Conservation (phyloP, 2,329 filamentous ascomycete species). For the Lomentospora prolificans region DNA sequence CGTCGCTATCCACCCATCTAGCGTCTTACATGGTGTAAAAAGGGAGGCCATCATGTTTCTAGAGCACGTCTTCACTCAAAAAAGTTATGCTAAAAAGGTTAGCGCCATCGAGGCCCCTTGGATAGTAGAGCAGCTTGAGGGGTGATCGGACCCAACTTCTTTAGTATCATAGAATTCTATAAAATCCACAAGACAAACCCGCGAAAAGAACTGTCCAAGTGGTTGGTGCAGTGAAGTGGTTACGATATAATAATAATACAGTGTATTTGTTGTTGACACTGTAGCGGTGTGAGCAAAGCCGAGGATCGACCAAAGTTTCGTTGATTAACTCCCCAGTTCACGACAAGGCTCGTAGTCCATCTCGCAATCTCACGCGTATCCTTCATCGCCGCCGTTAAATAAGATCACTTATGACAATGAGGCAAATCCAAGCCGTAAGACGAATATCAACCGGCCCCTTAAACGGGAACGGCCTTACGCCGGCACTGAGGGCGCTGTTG, state of each 20-base stretch:
- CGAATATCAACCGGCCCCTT: not conserved
- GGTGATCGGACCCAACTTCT: not conserved
- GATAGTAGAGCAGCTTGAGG: slow-evolving; percentile 41
- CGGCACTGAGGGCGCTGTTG: slow-evolving; percentile 55
- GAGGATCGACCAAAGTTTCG: no score
- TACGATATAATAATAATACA: no score
- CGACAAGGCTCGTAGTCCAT: no score
- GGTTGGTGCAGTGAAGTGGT: no score
- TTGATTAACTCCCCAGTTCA: no score
- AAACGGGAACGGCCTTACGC: slow-evolving; percentile 19
- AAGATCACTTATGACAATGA: no score
- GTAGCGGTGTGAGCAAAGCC: no score
- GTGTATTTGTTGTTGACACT: no score
- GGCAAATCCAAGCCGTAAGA: not conserved
- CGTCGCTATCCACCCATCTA: slow-evolving; percentile 53
- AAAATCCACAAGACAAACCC: no score
- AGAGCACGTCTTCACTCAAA: slow-evolving; percentile 56
- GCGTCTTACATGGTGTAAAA: slow-evolving; percentile 52
- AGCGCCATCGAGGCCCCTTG: slow-evolving; percentile 50
- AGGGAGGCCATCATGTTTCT: slow-evolving; percentile 60
- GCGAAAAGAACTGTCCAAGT: no score
- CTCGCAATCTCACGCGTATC: no score
- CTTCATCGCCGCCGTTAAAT: no score
- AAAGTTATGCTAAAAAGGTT: slow-evolving; percentile 58
- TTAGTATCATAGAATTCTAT: not conserved